Percentiles rank a stretch among this genome's conserved stretches.
Evolutionary conservation across 345 rosid genomes (phyloP).

Genomic region (Eucalyptus microcorys): DNA sequence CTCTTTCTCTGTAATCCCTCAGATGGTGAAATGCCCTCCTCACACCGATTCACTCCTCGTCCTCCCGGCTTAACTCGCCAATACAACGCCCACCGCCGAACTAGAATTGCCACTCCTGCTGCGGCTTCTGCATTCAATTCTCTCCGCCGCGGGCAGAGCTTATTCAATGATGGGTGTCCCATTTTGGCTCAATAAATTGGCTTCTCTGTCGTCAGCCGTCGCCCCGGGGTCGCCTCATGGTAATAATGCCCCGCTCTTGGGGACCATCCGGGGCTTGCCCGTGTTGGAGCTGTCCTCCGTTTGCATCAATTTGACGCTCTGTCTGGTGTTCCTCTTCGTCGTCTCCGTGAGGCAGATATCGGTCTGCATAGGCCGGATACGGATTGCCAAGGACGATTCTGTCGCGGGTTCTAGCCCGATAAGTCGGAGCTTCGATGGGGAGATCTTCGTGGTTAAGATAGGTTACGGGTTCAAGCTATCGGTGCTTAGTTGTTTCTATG

Average conservation of each 20-base stretch:
- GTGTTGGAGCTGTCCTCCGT: slow-evolving; percentile 60
- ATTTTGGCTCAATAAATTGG: not conserved
- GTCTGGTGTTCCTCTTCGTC: slow-evolving; percentile 48
- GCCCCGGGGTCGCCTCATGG: not conserved
- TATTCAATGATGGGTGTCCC: not conserved
- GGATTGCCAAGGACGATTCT: slow-evolving; percentile 58
- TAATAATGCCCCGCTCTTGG: not conserved
- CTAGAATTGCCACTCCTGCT: not conserved
- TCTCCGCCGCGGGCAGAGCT: not conserved
- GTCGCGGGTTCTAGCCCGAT: slow-evolving; percentile 29
- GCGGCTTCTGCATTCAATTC: slow-evolving; percentile 1
- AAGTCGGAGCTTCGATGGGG: slow-evolving; percentile 21
- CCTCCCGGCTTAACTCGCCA: not conserved
- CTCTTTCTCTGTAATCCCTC: not conserved
- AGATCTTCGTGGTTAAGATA: slow-evolving; percentile 25
- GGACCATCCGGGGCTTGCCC: slow-evolving; percentile 30
- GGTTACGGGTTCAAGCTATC: slow-evolving; percentile 59
- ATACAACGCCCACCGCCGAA: not conserved
- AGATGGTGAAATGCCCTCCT: not conserved
- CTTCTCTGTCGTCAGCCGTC: not conserved
- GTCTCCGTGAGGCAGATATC: slow-evolving; percentile 56
- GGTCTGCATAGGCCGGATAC: slow-evolving; percentile 45
- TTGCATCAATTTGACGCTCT: slow-evolving; percentile 57
- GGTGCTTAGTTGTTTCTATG: slow-evolving; percentile 62
- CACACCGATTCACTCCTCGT: not conserved